These are phyloP conservation scores for Elsinoe batatas DNA, from an alignment of 2,329 filamentous ascomycete species.

Conservation along the genomic window DNA sequence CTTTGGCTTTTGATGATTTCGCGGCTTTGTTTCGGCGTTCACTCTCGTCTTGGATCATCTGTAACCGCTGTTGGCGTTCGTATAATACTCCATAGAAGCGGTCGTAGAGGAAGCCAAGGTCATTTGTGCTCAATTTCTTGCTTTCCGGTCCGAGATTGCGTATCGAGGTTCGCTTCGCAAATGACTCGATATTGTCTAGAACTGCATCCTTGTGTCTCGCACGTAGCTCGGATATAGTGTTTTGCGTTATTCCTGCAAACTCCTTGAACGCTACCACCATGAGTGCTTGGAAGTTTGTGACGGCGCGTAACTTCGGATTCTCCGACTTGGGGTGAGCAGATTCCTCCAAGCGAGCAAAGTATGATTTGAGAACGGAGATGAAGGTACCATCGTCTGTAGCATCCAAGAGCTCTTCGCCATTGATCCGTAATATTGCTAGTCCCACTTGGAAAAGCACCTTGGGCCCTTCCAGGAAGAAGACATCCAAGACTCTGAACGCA, in stretches of 20 bases:
- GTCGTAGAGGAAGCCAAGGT: constrained; percentile 85
- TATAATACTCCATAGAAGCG: constrained; percentile 88
- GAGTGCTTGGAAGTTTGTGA: constrained; percentile 92
- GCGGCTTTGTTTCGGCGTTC: constrained; percentile 59
- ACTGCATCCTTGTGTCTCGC: constrained; percentile 91
- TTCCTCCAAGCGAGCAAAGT: constrained; percentile 87
- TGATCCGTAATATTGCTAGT: constrained; percentile 90
- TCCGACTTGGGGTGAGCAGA: constrained; percentile 93
- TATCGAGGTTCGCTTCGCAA: constrained; percentile 93
- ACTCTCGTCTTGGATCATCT: constrained; percentile 52
- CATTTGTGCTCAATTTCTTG: constrained; percentile 76
- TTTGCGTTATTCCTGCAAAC: constrained; percentile 90
- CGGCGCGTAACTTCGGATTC: constrained; percentile 84
- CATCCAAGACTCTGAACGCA: constrained; percentile 89
- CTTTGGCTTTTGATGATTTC: constrained; percentile 51
- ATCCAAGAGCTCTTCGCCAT: constrained; percentile 90
- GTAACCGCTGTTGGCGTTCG: constrained; percentile 75
- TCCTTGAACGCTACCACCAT: constrained; percentile 99
- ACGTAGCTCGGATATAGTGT: constrained; percentile 78
- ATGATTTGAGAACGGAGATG: constrained; percentile 89
- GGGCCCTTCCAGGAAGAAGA: constrained; percentile 95
- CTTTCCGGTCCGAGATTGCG: constrained; percentile 92
- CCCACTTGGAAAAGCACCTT: constrained; percentile 97
- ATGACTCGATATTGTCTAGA: constrained; percentile 90
- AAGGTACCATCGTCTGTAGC: constrained; percentile 92